Base-by-base conservation (phyloP, 2,329 filamentous ascomycete species). In the Dactylellina parvicollis region DNA sequence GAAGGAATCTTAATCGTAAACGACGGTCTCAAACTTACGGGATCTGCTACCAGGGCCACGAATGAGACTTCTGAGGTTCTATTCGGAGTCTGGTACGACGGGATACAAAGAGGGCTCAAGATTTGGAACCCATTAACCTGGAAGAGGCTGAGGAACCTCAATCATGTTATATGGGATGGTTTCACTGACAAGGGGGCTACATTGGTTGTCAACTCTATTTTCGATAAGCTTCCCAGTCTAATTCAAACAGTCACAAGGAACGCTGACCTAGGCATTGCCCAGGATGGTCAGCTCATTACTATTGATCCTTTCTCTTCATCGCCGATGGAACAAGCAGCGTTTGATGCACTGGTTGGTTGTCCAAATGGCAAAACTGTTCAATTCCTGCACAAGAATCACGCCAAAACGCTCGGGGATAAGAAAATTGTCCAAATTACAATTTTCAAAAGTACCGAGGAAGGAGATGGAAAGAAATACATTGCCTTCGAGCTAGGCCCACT, bases 21-120 rank as follows among this genome's bases (percentile, higher is more conserved):
- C 26, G 26, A 3, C 5, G 14, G 28, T 4, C 60, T 34, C 26
- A 69, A 69, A 28, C n/a, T 24, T 14, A 28, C 4, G 3, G 64
- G 60, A 26, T 2, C 10, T 4, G 64, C 22, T 10, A 18, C 14
- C 1, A 42, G 42, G 1, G 47, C 16, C 8, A 54, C 59, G 12
- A 8, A 54, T 4, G 16, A 16, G 12, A 42, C 36, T 34, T 69
- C 64, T 0, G 64, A 69, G 26, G 30, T 69, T 16, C 16, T 59
- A n/a, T 69, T 42, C n/a, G 34, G 55, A 2, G 32, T 30, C 7
- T 69, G 64, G 64, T 69, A 59, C n/a, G 54, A 69, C 28, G 64
- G 46, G 28, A 20, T 38, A 4, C 59, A 38, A 14, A 5, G 34
- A 14, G 34, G 18, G 14, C 34, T 3, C 2, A 28, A 20, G 9